Conservation (phyloP, 2,329 filamentous ascomycete genomes). For the Aschersonia sp. region DNA sequence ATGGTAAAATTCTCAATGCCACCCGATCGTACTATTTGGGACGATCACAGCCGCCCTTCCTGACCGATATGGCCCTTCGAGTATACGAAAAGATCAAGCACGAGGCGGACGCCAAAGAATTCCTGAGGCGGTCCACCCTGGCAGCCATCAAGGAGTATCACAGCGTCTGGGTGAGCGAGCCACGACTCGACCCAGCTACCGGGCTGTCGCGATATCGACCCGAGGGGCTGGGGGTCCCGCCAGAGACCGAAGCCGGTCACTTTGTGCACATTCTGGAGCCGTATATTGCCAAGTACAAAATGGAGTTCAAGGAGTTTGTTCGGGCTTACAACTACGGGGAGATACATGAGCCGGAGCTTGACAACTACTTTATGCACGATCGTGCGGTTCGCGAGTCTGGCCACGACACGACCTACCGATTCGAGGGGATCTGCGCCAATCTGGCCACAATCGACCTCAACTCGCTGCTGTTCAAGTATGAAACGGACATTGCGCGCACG, state of each 20-base stretch:
- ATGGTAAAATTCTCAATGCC: conserved; percentile 95
- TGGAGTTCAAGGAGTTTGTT: conserved; percentile 76
- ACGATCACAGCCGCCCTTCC: conserved; percentile 87
- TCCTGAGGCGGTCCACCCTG: conserved; percentile 64
- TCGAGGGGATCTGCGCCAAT: conserved; percentile 77
- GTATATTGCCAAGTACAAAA: conserved; percentile 69
- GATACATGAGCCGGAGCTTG: conserved; percentile 73
- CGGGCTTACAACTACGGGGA: conserved; percentile 68
- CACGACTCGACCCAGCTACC: conserved; percentile 61
- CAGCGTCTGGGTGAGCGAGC: conserved; percentile 70
- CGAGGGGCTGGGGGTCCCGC: conserved; percentile 71
- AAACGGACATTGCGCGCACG: conserved; percentile 76
- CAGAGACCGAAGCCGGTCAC: conserved; percentile 78
- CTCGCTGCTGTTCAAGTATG: conserved; percentile 91
- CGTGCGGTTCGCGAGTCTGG: conserved; percentile 91
- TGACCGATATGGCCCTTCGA: conserved; percentile 92
- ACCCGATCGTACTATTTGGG: conserved; percentile 92
- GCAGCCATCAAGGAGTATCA: conserved; percentile 97
- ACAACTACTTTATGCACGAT: conserved; percentile 93
- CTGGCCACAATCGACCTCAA: conserved; percentile 91
- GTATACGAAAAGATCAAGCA: conserved; percentile 90
- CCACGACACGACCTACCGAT: conserved; percentile 88
- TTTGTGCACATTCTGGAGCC: conserved; percentile 73
- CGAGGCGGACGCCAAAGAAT: conserved; percentile 65
- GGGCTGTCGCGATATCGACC: conserved; percentile 77